Conservation (phyloP, 495 filamentous ascomycete genomes). For the Venustampulla echinocandica region DNA sequence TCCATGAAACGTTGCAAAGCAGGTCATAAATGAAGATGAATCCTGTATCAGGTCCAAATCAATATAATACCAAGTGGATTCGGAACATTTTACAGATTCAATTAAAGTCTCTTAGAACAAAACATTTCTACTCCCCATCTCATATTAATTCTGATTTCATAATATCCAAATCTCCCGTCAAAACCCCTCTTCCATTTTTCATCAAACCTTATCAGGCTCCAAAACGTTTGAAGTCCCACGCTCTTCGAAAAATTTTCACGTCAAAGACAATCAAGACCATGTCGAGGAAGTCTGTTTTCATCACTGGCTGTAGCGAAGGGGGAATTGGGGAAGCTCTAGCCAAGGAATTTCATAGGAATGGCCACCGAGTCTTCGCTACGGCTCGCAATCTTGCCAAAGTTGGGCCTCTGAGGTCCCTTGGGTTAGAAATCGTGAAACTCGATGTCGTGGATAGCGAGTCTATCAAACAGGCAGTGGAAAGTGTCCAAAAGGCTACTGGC, state of each 20-base stretch:
- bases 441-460: constrained; percentile 37
- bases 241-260: background rate
- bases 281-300: constrained; percentile 25
- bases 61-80: too few relatives aligned
- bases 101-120: too few relatives aligned
- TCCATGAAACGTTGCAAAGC: too few relatives aligned
- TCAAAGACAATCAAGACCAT: background rate
- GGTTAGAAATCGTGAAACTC: constrained; percentile 38
- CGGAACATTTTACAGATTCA: too few relatives aligned
- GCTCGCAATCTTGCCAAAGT: constrained; percentile 35
- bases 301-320: constrained; percentile 40
- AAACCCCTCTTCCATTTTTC: too few relatives aligned
- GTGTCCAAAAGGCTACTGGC: constrained; percentile 15
- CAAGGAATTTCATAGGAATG: constrained; percentile 27
- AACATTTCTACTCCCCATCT: too few relatives aligned
- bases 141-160: too few relatives aligned
- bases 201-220: background rate
- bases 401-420: constrained; percentile 26
- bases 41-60: too few relatives aligned
- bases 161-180: background rate
- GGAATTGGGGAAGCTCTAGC: constrained; percentile 26
- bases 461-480: constrained; percentile 29
- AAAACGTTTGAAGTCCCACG: background rate
- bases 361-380: constrained; percentile 37
- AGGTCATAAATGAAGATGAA: too few relatives aligned